A percentile compares a stretch with the other conserved stretches of the same genome.
These are phyloP conservation scores for Trametes maxima DNA, from an alignment of 768 basidiomycete species.

Conservation along the genomic window DNA sequence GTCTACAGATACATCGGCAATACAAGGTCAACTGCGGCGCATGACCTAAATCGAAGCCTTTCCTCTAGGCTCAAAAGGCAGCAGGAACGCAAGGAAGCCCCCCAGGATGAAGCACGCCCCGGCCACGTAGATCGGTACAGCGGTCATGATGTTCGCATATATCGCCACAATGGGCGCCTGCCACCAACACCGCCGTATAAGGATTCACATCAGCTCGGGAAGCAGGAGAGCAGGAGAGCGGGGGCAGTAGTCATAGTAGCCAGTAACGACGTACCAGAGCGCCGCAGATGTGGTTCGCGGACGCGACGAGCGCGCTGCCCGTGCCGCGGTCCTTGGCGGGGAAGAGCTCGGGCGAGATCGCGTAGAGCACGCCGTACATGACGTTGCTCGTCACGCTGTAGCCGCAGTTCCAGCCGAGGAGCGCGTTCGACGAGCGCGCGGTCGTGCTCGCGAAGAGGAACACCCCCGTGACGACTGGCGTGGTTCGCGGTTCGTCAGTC, in stretches of 20 bases:
- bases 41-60: conserved; percentile 40
- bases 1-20: too few relatives aligned
- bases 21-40: too few relatives aligned
- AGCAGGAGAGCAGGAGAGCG: background rate
- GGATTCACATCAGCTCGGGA: too few relatives aligned
- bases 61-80: conserved; percentile 61
- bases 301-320: conserved; percentile 54
- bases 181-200: background rate
- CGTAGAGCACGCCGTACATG: conserved; percentile 53
- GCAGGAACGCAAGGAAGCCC: conserved; percentile 48
- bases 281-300: conserved; percentile 59
- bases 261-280: conserved; percentile 49
- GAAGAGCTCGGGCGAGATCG: conserved; percentile 52
- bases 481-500: conserved; percentile 7
- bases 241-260: background rate
- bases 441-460: conserved; percentile 63
- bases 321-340: conserved; percentile 58
- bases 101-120: conserved; percentile 55
- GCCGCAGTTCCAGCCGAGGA: conserved; percentile 62
- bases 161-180: conserved; percentile 54
- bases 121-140: conserved; percentile 57
- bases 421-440: conserved; percentile 50
- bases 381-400: conserved; percentile 59
- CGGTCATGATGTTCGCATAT: conserved; percentile 48
- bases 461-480: conserved; percentile 50